phyloP scores from a whole-genome alignment of 169 alveolate species.

The Theileria sp. region DNA sequence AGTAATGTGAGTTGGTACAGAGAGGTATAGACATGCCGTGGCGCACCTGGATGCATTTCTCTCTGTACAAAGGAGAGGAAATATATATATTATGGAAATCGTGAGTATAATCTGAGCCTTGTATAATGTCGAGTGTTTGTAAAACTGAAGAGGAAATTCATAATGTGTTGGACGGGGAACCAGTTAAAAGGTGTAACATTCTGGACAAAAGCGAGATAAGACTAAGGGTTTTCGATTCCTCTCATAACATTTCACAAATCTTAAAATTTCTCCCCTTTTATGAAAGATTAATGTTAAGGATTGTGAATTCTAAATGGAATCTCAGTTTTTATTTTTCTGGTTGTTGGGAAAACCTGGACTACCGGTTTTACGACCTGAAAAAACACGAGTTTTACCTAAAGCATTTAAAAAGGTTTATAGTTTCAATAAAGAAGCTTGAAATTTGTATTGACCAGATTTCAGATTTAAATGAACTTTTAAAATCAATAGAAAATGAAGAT shows the following conservation, averaged over 20 bases:
- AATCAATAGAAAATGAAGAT: background rate
- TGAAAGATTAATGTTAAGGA: constrained; percentile 33
- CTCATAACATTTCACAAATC: constrained; percentile 22
- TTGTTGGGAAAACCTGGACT: constrained; percentile 40
- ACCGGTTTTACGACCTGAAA: constrained; percentile 22
- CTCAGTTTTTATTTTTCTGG: constrained; percentile 23
- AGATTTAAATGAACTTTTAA: background rate
- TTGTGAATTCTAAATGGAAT: constrained; percentile 24
- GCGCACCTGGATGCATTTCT: constrained; percentile 22
- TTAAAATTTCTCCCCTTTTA: constrained; percentile 27
- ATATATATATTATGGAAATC: background rate
- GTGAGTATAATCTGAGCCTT: background rate
- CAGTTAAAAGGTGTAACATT: background rate
- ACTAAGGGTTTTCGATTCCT: constrained; percentile 10
- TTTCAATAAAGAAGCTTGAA: constrained; percentile 2
- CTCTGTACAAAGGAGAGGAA: constrained; percentile 2
- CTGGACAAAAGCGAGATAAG: background rate
- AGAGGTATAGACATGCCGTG: constrained; percentile 17
- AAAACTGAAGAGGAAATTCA: constrained; percentile 1
- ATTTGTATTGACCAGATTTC: constrained; percentile 29
- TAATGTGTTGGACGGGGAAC: background rate
- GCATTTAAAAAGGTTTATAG: constrained; percentile 15
- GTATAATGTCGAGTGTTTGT: background rate
- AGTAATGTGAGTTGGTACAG: background rate
- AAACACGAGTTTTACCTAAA: constrained; percentile 2